Base-by-base conservation (phyloP, 495 filamentous ascomycete genomes). In the Trichoderma orchidacearum region DNA sequence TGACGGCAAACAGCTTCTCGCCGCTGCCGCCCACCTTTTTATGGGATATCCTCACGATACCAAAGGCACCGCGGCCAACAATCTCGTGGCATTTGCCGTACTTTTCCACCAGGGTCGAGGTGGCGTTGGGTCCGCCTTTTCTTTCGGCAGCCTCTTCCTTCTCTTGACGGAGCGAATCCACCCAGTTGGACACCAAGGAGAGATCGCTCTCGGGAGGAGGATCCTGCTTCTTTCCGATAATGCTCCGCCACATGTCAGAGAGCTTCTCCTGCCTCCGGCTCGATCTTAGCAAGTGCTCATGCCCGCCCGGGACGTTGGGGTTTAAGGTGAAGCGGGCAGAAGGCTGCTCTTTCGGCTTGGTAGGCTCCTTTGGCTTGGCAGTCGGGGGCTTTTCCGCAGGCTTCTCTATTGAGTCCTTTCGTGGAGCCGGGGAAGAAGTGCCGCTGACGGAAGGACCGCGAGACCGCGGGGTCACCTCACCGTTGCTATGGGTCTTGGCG, bases 51-150 rank as follows among this genome's bases (percentile, higher is more conserved):
- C 94, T 82, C 58, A 99, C 94, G 54, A 99, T 90, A 38, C 93
- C 93, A 64, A 99, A 99, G 38, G 93, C 93, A 45, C 93, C 93
- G 45, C 91, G 89, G n/a, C 93, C 93, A 18, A 97, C 89, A 51
- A 99, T 83, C 71, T 97, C 94, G 68, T 97, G 93, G 68, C 93
- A 97, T 75, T 96, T 96, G 59, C 93, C 93, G 66, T 99, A 99
- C 66, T 97, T 99, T 69, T 97, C 89, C 8, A 90, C 89, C 56
- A 98, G 75, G 3, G 89, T 86, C 3, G 80, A 83, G n/a, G 86
- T 85, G 12, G 89, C 77, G 63, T 86, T 88, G 76, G 68, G 5
- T 17, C 41, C 23, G 15, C 29, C 21, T 18, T 48, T 55, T 3
- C 27, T 28, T 29, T 31, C 41, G 45, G 21, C 17, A 3, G 88